Conservation (phyloP, 2,329 filamentous ascomycete genomes). For the Pseudogymnoascus destructans region DNA sequence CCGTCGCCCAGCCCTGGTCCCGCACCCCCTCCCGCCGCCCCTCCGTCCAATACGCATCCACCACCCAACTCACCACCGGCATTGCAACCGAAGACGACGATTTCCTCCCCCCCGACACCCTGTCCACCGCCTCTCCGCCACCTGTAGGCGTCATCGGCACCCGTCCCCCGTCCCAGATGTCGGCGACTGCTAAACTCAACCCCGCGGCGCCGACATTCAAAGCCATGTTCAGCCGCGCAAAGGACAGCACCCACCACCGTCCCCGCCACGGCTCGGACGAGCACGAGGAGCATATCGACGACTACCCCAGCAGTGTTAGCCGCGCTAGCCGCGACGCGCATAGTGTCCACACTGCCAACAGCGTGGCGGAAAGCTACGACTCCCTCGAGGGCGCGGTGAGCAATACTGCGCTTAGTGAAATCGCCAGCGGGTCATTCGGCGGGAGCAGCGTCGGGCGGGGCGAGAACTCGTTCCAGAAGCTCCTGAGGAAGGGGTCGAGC, state of each 20-base stretch:
- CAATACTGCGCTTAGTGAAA: slow-evolving; percentile 28
- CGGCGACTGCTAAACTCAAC: slow-evolving; percentile 54
- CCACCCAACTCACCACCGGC: slow-evolving; percentile 46
- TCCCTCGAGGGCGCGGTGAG: slow-evolving; percentile 42
- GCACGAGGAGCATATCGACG: slow-evolving; percentile 11
- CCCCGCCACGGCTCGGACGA: not conserved
- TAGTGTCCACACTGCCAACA: slow-evolving; percentile 45
- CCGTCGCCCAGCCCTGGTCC: slow-evolving; percentile 48
- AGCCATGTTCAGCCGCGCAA: slow-evolving; percentile 47
- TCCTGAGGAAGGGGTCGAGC: slow-evolving; percentile 52
- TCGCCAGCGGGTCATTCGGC: not conserved
- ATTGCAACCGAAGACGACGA: slow-evolving; percentile 52
- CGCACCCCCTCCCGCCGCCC: slow-evolving; percentile 67
- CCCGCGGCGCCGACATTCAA: slow-evolving; percentile 84
- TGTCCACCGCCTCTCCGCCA: slow-evolving; percentile 40
- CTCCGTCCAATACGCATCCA: slow-evolving; percentile 65
- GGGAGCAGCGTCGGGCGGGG: not conserved
- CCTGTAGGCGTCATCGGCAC: slow-evolving; percentile 68
- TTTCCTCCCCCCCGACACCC: slow-evolving; percentile 43
- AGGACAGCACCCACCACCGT: slow-evolving; percentile 14
- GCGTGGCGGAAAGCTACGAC: slow-evolving; percentile 47
- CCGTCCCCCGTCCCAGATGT: slow-evolving; percentile 42
- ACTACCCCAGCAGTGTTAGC: slow-evolving; percentile 18
- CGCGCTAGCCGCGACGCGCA: slow-evolving; percentile 33
- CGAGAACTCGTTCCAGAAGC: slow-evolving; percentile 37